A percentile compares a stretch with the other conserved stretches of the same genome.
Conservation (phyloP, 2,329 filamentous ascomycete genomes). For the Triangularia verruculosa region DNA sequence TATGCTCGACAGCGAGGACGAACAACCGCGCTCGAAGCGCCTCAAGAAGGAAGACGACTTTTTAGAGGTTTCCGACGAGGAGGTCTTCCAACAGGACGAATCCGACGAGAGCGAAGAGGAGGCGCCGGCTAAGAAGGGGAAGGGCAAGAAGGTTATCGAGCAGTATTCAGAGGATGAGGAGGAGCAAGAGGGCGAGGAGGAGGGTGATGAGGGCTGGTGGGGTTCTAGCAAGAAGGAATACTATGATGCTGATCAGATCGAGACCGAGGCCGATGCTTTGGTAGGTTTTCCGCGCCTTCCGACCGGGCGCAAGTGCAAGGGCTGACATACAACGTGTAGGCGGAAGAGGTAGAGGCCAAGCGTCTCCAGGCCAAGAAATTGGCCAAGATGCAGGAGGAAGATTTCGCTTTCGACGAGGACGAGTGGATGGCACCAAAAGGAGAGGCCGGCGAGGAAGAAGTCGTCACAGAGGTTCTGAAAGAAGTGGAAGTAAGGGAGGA, state of each 20-base stretch:
- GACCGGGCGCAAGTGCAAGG: not conserved
- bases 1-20: conserved; percentile 68
- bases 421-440: conserved; percentile 70
- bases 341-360: conserved; percentile 88
- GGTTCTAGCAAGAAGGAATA: conserved; percentile 85
- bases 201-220: conserved; percentile 70
- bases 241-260: conserved; percentile 78
- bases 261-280: conserved; percentile 66
- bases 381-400: conserved; percentile 81
- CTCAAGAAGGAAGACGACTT: conserved; percentile 66
- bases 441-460: conserved; percentile 51
- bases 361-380: conserved; percentile 88
- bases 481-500: conserved; percentile 77
- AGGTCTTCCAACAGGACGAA: conserved; percentile 40
- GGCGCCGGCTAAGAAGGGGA: conserved; percentile 33
- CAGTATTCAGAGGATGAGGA: conserved; percentile 54
- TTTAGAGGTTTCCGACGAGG: conserved; percentile 61
- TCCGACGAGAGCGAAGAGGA: conserved; percentile 29
- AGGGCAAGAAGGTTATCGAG: conserved; percentile 28
- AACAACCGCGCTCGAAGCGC: conserved; percentile 75
- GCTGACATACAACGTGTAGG: conserved; percentile 35
- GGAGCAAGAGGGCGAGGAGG: conserved; percentile 47
- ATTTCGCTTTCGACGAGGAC: conserved; percentile 88
- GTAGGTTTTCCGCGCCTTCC: conserved; percentile 17
- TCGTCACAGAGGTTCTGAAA: conserved; percentile 83